Evolutionary conservation across 2,329 filamentous ascomycete species (phyloP).

Genomic region (Nigrospora sphaerica): DNA sequence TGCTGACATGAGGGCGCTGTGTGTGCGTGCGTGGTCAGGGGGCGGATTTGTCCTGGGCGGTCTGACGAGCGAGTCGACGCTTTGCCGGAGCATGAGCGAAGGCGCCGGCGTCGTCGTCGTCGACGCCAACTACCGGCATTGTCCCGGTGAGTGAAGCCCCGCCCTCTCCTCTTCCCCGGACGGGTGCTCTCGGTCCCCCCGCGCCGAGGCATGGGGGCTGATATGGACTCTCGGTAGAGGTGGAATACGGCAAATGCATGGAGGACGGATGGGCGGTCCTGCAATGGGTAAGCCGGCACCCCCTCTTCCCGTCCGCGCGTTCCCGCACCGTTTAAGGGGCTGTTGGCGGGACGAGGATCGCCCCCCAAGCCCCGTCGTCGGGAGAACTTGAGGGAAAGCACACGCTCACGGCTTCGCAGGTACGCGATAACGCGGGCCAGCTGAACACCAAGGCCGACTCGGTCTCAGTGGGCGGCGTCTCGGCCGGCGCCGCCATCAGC

Average conservation of each 20-base stretch:
- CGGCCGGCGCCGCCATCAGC: conserved; percentile 27
- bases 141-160: conserved; percentile 20
- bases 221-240: conserved; percentile 12
- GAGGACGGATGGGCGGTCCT: conserved; percentile 28
- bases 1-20: neutral
- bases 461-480: conserved; percentile 29
- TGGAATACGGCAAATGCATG: conserved; percentile 25
- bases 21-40: conserved; percentile 11
- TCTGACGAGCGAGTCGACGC: conserved; percentile 20
- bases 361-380: too few relatives aligned
- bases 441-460: conserved; percentile 25
- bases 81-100: conserved; percentile 28
- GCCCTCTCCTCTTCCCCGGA: too few relatives aligned
- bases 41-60: conserved; percentile 30
- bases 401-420: conserved; percentile 8
- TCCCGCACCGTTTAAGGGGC: too few relatives aligned
- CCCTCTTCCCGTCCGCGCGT: too few relatives aligned
- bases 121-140: conserved; percentile 32
- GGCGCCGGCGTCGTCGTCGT: conserved; percentile 27
- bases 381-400: too few relatives aligned
- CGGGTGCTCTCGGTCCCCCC: too few relatives aligned
- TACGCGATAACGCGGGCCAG: conserved; percentile 12
- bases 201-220: too few relatives aligned
- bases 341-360: too few relatives aligned
- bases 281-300: conserved; percentile 21